phyloP scores from a whole-genome alignment of 2,329 filamentous ascomycete genomes.

The Aspergillus ruber region DNA sequence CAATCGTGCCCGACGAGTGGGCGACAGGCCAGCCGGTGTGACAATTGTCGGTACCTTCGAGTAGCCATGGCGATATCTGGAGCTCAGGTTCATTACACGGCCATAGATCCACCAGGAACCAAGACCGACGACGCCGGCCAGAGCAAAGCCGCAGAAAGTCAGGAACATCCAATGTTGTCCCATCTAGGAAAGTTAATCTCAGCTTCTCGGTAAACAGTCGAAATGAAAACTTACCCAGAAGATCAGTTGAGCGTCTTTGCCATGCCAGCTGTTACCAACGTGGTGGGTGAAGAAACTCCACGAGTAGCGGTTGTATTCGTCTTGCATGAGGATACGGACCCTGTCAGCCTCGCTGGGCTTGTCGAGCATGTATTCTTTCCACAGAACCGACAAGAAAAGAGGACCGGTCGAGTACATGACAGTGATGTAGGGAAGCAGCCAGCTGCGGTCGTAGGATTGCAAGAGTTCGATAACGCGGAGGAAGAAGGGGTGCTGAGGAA shows the following conservation, averaged over 20 bases:
- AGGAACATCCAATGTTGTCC: conserved; percentile 52
- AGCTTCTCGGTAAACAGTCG: background rate
- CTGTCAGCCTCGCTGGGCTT: conserved; percentile 42
- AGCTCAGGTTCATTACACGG: conserved; percentile 37
- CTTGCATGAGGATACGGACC: conserved; percentile 62
- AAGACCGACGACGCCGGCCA: conserved; percentile 44
- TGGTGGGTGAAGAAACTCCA: conserved; percentile 70
- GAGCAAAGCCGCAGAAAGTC: conserved; percentile 45
- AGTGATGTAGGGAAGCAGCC: conserved; percentile 66
- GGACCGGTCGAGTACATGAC: conserved; percentile 76
- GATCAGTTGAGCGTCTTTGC: conserved; percentile 56
- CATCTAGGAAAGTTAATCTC: conserved; percentile 34
- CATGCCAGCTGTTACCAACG: conserved; percentile 60
- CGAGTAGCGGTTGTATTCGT: conserved; percentile 60
- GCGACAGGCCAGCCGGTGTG: conserved; percentile 21
- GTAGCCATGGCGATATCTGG: conserved; percentile 36
- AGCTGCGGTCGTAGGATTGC: conserved; percentile 61
- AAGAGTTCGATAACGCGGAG: conserved; percentile 61
- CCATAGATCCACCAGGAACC: conserved; percentile 47
- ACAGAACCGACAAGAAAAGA: conserved; percentile 67
- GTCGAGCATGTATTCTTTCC: conserved; percentile 63
- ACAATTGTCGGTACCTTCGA: conserved; percentile 23
- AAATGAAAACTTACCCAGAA: conserved; percentile 49
- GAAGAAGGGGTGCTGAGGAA: conserved; percentile 70
- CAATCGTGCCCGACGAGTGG: conserved; percentile 27